phyloP scores from a whole-genome alignment of 1,139 yeast species.

The Candida tropicalis region DNA sequence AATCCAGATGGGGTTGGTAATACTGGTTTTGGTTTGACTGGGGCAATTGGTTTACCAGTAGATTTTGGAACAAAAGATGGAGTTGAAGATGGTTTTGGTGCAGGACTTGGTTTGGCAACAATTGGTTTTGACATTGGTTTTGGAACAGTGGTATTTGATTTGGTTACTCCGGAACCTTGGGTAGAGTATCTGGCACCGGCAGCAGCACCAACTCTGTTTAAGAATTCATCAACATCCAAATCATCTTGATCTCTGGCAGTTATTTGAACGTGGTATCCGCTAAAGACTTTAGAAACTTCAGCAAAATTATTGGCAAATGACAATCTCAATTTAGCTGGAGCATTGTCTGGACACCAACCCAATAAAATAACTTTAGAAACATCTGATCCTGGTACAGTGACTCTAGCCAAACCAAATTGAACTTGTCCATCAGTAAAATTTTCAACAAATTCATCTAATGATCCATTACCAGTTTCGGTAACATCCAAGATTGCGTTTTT shows the following conservation, averaged over 20 bases:
- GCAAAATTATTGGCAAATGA: slow-evolving; percentile 79
- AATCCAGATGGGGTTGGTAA: slow-evolving; percentile 16
- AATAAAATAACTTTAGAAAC: slow-evolving; percentile 80
- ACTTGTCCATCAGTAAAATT: slow-evolving; percentile 86
- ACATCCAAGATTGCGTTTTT: slow-evolving; percentile 60
- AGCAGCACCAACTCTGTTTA: slow-evolving; percentile 81
- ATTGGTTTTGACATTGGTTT: slow-evolving; percentile 23
- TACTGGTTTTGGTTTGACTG: slow-evolving; percentile 27
- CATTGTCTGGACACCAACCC: slow-evolving; percentile 93
- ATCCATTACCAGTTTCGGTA: slow-evolving; percentile 60
- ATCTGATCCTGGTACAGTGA: slow-evolving; percentile 86
- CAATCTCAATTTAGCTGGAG: slow-evolving; percentile 74
- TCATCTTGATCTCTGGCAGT: slow-evolving; percentile 96
- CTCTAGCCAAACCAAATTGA: slow-evolving; percentile 88
- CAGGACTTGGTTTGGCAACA: slow-evolving; percentile 23
- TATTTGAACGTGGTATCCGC: slow-evolving; percentile 92
- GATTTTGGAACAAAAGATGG: slow-evolving; percentile 40
- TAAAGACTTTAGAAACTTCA: slow-evolving; percentile 65
- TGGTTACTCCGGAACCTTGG: slow-evolving; percentile 31
- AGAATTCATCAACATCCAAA: slow-evolving; percentile 73
- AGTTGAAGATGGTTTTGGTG: slow-evolving; percentile 17
- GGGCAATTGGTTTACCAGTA: slow-evolving; percentile 43
- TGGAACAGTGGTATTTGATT: slow-evolving; percentile 16
- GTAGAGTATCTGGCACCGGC: slow-evolving; percentile 94
- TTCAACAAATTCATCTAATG: slow-evolving; percentile 75